Evolutionary conservation across 805 yeast species (phyloP), one percentile per base, ranked within the genome.

Genomic region (Lipomyces kockii): DNA sequence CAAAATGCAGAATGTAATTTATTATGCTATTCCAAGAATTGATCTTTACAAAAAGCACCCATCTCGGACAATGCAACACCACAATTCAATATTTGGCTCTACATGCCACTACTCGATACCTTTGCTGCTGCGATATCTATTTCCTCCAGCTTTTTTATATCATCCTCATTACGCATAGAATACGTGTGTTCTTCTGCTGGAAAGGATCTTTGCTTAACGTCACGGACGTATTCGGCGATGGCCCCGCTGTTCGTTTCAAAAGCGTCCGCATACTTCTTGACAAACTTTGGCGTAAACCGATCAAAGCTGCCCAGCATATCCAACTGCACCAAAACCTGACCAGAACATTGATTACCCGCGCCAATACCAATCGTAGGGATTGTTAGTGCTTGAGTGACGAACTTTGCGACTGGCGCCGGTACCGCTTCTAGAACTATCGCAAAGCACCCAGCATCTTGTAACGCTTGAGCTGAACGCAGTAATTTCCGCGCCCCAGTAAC

Each of bases 321-420:
- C 3, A 91, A 85, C 77, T 90, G 87, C 0, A 94, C 99, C 51
- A 94, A 82, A 0, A 94, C 97, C 77, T 95, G 98, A 0, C 97
- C 98, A 46, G 90, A 85, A 8, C 94, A 89, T 8, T 80, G 80
- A 27, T 87, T 85, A 0, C 99, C 98, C 0, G 98, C 97, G 3
- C 99, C 99, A 60, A 94, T 94, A 2, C 99, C 99, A 71, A 94
- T 92, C 0, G 96, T 90, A 0, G 98, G 98, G 0, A 94, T 82
- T 0, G 76, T 61, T 39, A 92, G 76, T 14, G 81, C 79, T 1
- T 81, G 76, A 0, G 97, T 90, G 35, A 95, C 86, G 64, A 81
- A 80, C 56, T 81, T 77, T 0, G 94, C 94, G 12, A 95, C 79
- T 65, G 83, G 83, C 64, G 85, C 85, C 0, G 99, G 99, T 3